Evolutionary conservation across 1,284 basidiomycete species (phyloP).

Genomic region (Cerrena zonata): DNA sequence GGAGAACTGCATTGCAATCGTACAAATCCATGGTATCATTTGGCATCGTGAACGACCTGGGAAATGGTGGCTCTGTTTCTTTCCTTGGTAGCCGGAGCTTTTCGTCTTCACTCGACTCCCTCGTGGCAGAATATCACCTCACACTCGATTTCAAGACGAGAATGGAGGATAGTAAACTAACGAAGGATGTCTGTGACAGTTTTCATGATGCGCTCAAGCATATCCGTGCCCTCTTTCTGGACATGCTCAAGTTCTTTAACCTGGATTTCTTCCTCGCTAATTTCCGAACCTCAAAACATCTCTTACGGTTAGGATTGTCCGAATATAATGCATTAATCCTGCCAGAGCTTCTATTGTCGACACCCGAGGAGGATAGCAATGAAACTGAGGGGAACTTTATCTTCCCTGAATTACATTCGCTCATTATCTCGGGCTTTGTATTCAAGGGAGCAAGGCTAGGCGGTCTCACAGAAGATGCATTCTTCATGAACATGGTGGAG

Average conservation of each 20-base stretch:
- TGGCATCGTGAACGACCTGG: not conserved
- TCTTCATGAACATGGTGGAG: not conserved
- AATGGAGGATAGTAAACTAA: not conserved
- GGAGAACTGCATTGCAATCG: not conserved
- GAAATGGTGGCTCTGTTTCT: too few species aligned
- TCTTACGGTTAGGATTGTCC: not conserved
- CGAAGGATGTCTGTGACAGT: not conserved
- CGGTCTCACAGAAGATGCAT: not conserved
- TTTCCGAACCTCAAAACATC: not conserved
- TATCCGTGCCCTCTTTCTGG: not conserved
- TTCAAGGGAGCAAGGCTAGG: not conserved
- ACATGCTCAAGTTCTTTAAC: not conserved
- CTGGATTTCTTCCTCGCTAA: not conserved
- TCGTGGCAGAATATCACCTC: too few species aligned
- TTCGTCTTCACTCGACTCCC: too few species aligned
- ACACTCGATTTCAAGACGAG: not conserved
- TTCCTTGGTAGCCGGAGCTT: too few species aligned
- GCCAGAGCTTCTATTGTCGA: not conserved
- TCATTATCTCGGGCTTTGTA: not conserved
- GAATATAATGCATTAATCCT: not conserved
- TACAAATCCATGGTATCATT: not conserved
- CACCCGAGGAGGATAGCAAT: too few species aligned
- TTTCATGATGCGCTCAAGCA: not conserved
- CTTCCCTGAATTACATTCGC: not conserved
- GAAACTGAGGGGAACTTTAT: not conserved